Base-by-base conservation (phyloP, 352 stramenopile genomes). In the Pythium utonaiense region DNA sequence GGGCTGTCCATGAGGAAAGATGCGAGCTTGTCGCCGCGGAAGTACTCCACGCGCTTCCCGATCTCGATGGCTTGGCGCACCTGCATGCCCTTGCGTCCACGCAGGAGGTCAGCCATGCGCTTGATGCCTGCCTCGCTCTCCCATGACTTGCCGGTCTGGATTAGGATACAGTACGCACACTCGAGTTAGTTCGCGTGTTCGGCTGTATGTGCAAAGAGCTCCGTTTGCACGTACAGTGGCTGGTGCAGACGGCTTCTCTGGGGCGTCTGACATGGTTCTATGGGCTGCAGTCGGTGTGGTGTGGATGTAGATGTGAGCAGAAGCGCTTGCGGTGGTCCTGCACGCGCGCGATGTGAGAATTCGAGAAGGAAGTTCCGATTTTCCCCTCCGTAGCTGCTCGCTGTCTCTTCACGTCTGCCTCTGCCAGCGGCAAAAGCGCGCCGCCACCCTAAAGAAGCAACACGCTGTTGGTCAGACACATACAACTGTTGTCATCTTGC, bases 31-130 rank as follows among this genome's bases (percentile, higher is more conserved):
- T 96, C 88, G 31, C 88, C 89, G 42, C 88, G 88, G 60, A 97
- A 97, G 71, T 95, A 97, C 68, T 97, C 89, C 22, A 97, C 89
- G 51, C 89, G 88, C 77, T 96, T 96, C 59, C 89, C 89, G 12
- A 96, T 75, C 62, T 97, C 88, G 51, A 97, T 89, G 27, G 88
- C 89, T 51, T 96, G 87, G 53, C 89, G 88, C 34, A 93, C 84
- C 6, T 83, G 80, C 82, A 96, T 93, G 33, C 86, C 86, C 69
- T 93, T 93, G 63, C 83, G 83, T 38, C 86, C 86, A 24, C 86
- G 84, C 56, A 93, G 70, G 45, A 94, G 63, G 45, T 95, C 86
- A 3, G 82, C 86, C 79, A 95, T 91, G 67, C 88, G 89, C 65
- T 86, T 87, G 31, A 75, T 58, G 27, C 84, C 84, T 31, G 80